phyloP scores from a whole-genome alignment of 208 protist species.

The Leishmania lainsoni region DNA sequence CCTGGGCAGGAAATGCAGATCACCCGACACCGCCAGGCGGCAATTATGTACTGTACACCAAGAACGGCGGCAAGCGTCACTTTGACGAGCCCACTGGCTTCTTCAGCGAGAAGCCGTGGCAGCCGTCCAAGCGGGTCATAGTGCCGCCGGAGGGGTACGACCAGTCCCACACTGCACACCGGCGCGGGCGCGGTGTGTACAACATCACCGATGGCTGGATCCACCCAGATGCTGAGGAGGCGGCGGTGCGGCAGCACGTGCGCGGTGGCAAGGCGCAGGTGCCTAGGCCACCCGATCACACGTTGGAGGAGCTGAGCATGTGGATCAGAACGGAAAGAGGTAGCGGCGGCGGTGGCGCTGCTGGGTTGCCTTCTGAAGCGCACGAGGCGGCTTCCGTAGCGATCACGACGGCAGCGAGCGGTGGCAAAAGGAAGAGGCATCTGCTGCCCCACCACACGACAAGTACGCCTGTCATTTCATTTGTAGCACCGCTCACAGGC shows the following conservation, averaged over 20 bases:
- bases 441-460: slow-evolving; percentile 2
- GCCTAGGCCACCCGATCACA: slow-evolving; percentile 50
- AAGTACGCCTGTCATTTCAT: neutral
- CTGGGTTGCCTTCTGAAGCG: neutral
- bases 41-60: slow-evolving; percentile 66
- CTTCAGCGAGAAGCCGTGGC: slow-evolving; percentile 36
- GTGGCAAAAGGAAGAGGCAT: neutral
- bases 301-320: slow-evolving; percentile 55
- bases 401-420: neutral
- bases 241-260: slow-evolving; percentile 13
- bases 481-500: neutral
- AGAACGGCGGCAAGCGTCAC: slow-evolving; percentile 72
- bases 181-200: slow-evolving; percentile 36
- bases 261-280: slow-evolving; percentile 55
- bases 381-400: neutral
- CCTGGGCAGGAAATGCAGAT: slow-evolving; percentile 17
- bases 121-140: slow-evolving; percentile 33
- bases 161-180: slow-evolving; percentile 2
- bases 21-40: slow-evolving; percentile 25
- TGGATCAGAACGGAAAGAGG: slow-evolving; percentile 16
- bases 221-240: slow-evolving; percentile 32
- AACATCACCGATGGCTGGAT: slow-evolving; percentile 27
- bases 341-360: neutral
- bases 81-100: slow-evolving; percentile 51
- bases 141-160: slow-evolving; percentile 17